Conservation (phyloP, 2,329 filamentous ascomycete species). For the Aspergillus sp. region DNA sequence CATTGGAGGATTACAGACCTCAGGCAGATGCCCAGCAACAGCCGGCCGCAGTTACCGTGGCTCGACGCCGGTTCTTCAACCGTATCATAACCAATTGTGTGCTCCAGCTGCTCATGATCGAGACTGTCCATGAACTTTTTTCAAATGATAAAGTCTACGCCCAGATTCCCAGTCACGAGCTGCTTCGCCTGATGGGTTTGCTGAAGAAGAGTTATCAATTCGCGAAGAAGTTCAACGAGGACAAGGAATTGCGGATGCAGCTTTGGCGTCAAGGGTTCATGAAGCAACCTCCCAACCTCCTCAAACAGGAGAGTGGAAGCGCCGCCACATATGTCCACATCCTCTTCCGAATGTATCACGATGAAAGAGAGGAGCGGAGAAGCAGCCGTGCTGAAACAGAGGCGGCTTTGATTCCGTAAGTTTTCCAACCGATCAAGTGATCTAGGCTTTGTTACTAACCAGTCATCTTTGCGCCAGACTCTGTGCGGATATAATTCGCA, state of each 20-base stretch:
- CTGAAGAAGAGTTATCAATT: conserved; percentile 97
- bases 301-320: conserved; percentile 93
- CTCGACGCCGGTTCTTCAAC: conserved; percentile 94
- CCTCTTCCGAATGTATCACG: conserved; percentile 94
- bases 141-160: conserved; percentile 94
- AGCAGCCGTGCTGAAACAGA: conserved; percentile 82
- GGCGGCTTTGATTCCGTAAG: conserved; percentile 78
- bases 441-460: neutral
- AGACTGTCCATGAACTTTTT: conserved; percentile 98
- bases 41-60: conserved; percentile 87
- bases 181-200: conserved; percentile 88
- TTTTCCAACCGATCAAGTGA: conserved; percentile 16
- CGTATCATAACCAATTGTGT: conserved; percentile 99
- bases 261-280: conserved; percentile 99
- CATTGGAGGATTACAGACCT: conserved; percentile 86
- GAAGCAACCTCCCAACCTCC: conserved; percentile 95
- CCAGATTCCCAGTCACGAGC: conserved; percentile 85
- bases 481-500: conserved; percentile 88
- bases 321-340: conserved; percentile 96
- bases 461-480: conserved; percentile 49
- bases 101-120: conserved; percentile 96
- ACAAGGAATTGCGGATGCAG: conserved; percentile 91
- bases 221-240: conserved; percentile 94
- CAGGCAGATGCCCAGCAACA: conserved; percentile 77
- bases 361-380: conserved; percentile 78